Evolutionary conservation across 1,284 basidiomycete genomes (phyloP), one percentile per base, ranked within the genome.

Genomic region (Tylopilus sp.): DNA sequence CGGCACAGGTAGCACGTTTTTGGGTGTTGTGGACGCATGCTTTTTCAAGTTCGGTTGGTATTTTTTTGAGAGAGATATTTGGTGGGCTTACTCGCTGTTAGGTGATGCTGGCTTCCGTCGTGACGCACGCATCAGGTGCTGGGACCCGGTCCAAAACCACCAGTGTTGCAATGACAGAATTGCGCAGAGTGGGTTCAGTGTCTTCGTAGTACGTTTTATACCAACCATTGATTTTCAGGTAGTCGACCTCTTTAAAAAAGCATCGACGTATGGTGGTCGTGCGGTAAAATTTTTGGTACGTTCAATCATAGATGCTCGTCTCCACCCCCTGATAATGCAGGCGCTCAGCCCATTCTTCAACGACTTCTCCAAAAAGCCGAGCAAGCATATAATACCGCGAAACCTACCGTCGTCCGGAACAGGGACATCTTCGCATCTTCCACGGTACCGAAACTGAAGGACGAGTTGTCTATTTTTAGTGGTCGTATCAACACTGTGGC

Each of bases 21-120:
- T 85, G 82, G 80, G 78, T 81, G 17, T 60, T 84, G 28, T 85
- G 83, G 83, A 83, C 82, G 2, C 81, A 85, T 62, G 78, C 76
- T 2, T 85, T 85, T 58, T 82, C 80, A 20, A 75, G 80, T 15
- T 68, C 81, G 51, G 82, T 83, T 56, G 50, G 76, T 66, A 33
- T 36, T 37, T 18, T 31, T 30, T 21, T 40, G 24, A 18, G 30
- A 18, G 30, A 28, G 24, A 8, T 17, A 11, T 43, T 24, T 24
- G 12, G 15, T 30, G 47, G 44, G 54, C 43, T 10, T 8, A 11
- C 17, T 9, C 8, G 46, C 18, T 39, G 21, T 49, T 39, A 85
- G 83, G 78, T 85, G 30, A 83, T 88, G 81, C 63, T 88, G 40
- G 77, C 81, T 7, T 82, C 83, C 7, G 75, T 86, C 6, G 82